These are phyloP conservation scores for Suillus americanus DNA, from an alignment of 768 basidiomycete species.

Conservation along the genomic window DNA sequence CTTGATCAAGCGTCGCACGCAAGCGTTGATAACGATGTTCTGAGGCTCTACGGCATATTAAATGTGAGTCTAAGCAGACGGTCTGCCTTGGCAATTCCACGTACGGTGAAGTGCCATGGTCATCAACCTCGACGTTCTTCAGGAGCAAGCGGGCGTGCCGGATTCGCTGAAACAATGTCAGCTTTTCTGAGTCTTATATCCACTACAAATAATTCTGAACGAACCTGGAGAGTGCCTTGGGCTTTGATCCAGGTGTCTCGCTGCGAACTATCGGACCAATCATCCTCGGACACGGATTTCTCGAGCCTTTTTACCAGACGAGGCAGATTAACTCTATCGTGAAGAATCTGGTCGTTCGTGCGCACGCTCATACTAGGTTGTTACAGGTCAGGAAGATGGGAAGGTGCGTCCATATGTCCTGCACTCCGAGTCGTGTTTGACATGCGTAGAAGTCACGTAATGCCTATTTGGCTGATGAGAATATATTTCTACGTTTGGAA, in stretches of 20 bases:
- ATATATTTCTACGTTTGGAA: slow-evolving; percentile 19
- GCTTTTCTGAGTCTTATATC: neutral
- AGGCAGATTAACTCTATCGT: slow-evolving; percentile 69
- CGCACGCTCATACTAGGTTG: slow-evolving; percentile 21
- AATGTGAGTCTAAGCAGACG: neutral
- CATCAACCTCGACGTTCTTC: slow-evolving; percentile 55
- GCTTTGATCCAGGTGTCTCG: slow-evolving; percentile 53
- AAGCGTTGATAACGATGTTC: slow-evolving; percentile 46
- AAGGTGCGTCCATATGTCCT: neutral
- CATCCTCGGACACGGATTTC: slow-evolving; percentile 41
- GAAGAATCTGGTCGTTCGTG: slow-evolving; percentile 34
- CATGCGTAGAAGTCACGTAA: neutral
- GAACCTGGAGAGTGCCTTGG: slow-evolving; percentile 56
- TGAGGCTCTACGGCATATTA: slow-evolving; percentile 36
- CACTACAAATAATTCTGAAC: slow-evolving; percentile 9
- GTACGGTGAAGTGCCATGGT: slow-evolving; percentile 43
- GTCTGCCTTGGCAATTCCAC: slow-evolving; percentile 19
- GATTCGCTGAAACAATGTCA: slow-evolving; percentile 37
- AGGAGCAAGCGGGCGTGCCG: slow-evolving; percentile 58
- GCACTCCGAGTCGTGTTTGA: neutral
- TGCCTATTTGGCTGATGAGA: slow-evolving; percentile 20
- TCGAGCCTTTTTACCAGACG: slow-evolving; percentile 64
- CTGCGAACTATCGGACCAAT: slow-evolving; percentile 31
- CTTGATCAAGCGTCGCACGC: slow-evolving; percentile 48
- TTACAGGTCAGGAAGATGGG: slow-evolving; percentile 9